Conservation (phyloP, 2,329 filamentous ascomycete species). For the Sarocladium oryzae region DNA sequence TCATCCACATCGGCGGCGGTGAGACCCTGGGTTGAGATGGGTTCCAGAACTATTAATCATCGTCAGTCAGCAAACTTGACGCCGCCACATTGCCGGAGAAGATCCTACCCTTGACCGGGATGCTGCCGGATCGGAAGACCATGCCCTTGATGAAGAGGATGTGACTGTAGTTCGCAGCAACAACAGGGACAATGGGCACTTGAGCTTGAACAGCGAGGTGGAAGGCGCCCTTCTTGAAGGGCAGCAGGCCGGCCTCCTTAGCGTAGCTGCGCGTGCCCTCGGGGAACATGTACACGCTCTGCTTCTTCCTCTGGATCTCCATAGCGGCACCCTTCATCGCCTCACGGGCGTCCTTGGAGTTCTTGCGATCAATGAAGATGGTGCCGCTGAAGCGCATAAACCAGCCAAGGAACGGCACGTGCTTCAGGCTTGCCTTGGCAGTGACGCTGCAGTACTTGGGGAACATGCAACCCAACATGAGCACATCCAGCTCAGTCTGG, state of each 20-base stretch:
- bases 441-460: constrained; percentile 89
- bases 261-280: constrained; percentile 92
- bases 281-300: constrained; percentile 81
- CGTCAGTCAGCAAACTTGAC: constrained; percentile 9
- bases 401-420: constrained; percentile 82
- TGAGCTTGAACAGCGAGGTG: constrained; percentile 91
- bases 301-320: constrained; percentile 66
- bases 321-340: constrained; percentile 78
- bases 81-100: not conserved
- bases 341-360: constrained; percentile 71
- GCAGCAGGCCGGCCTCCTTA: constrained; percentile 70
- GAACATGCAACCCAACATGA: constrained; percentile 85
- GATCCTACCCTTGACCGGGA: constrained; percentile 68
- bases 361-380: constrained; percentile 92
- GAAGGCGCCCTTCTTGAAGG: constrained; percentile 99
- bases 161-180: constrained; percentile 73
- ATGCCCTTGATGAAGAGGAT: constrained; percentile 58
- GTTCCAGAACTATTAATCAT: constrained; percentile 59
- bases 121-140: constrained; percentile 60
- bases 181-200: constrained; percentile 84
- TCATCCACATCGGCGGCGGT: constrained; percentile 71
- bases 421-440: constrained; percentile 78
- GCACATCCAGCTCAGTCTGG: constrained; percentile 90
- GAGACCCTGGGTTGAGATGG: constrained; percentile 69
- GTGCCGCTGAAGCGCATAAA: constrained; percentile 85